Percentiles rank a stretch among this genome's conserved stretches.
These are phyloP conservation scores for Solanum bukasovii DNA, from an alignment of 257 asterid species.

Conservation along the genomic window DNA sequence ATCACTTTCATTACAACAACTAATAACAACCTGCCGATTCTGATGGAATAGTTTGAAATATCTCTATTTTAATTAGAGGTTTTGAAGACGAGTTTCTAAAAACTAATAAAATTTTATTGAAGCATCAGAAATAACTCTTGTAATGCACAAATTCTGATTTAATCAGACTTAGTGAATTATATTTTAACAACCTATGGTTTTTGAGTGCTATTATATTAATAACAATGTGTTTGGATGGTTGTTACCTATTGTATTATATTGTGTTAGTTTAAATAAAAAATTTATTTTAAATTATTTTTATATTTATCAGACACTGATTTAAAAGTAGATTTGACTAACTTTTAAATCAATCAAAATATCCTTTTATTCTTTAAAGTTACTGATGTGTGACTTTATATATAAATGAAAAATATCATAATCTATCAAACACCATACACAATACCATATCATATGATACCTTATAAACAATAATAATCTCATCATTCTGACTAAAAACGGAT, in stretches of 20 bases:
- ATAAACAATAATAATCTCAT: neutral
- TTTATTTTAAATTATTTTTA: too few relatives aligned
- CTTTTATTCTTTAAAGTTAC: too few relatives aligned
- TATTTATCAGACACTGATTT: too few relatives aligned
- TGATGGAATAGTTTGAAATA: neutral
- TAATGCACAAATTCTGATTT: neutral
- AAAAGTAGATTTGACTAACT: too few relatives aligned
- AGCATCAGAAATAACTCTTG: neutral
- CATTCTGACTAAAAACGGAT: neutral
- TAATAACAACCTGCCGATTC: neutral
- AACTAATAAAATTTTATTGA: neutral
- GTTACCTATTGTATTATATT: neutral
- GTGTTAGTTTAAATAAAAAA: neutral
- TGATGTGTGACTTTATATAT: too few relatives aligned
- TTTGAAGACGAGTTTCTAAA: neutral
- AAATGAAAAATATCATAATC: neutral
- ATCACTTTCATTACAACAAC: neutral
- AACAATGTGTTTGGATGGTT: neutral
- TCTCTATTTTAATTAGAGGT: neutral
- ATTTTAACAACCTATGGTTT: neutral
- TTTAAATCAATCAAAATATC: too few relatives aligned
- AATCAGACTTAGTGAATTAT: neutral
- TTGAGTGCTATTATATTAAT: neutral
- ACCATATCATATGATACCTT: neutral
- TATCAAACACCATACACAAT: neutral